Base-by-base conservation (phyloP, 495 filamentous ascomycete species). In the Daldinia caldariorum region DNA sequence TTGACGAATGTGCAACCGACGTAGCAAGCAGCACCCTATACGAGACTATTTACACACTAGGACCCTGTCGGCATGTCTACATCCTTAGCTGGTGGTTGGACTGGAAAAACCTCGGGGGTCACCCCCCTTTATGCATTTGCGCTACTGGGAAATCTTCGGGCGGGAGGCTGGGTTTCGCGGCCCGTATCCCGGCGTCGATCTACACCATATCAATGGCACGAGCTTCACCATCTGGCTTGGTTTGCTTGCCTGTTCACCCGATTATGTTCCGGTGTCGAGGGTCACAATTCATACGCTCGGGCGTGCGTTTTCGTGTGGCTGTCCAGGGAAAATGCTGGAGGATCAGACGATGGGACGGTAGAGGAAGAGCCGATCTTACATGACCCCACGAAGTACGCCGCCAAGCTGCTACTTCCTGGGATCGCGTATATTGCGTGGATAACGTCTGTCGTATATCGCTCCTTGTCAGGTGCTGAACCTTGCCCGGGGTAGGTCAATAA, bases 121-220 rank as follows among this genome's bases (percentile, higher is more conserved):
- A 43, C 63, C 57, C 53, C 51, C 63, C 57, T 54, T 43, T 41
- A 53, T 4, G 49, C 49, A 6, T 38, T 20, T 26, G 31, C 53
- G 53, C 64, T 68, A 72, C 65, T 64, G 70, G 70, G 35, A 68
- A 58, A 72, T 53, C 34, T 55, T 68, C 70, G 70, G 70, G 26
- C 12, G 39, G 14, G 55, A 56, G 38, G 14, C 16, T 60, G 61
- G 64, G 62, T 10, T 29, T 16, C 16, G 38, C 70, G 70, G 70
- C 39, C 70, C 70, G 70, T 6, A 10, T 56, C 32, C 70, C 70
- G 70, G 70, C 56, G 70, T 61, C 35, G 70, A 72, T 72, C 70
- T 72, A 59, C 53, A 47, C 65, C 61, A 34, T 54, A 61, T 68
- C 65, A 71, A 67, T 38, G n/a, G 51, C 29, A 39, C 31, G 34